Base-by-base conservation (phyloP, 2,329 filamentous ascomycete species). In the Fonsecaea monophora region DNA sequence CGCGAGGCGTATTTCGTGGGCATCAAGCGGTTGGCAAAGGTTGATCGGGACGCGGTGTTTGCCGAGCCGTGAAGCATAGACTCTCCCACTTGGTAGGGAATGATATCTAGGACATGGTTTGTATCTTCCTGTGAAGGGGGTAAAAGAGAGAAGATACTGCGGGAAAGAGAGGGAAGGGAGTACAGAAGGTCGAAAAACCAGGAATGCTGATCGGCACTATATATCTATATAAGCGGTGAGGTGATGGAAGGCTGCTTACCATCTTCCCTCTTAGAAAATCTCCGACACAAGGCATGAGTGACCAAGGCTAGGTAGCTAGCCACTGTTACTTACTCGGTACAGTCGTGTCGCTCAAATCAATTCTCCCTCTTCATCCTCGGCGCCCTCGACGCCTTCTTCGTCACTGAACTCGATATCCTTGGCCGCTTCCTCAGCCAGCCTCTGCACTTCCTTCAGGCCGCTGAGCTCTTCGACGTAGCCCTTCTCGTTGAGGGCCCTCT, bases 1-100 rank as follows among this genome's bases (percentile, higher is more conserved):
- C 92, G 88, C 76, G 95, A 98, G 78, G 85, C 89, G 2, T 98
- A 90, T 74, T 96, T 97, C 75, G 89, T 98, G 55, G 93, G 89
- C 0, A 77, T 97, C 65, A 82, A 85, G 67, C 86, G 92, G 70
- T 94, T 90, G 75, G 78, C 81, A 30, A 80, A 79, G 57, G 77
- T 80, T 3, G 75, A 77, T 35, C 79, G 78, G 72, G 79, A 83
- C 57, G 79, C 81, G 12, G 81, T 87, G 1, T 80, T 84, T 65
- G 67, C 70, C 38, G 64, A 64, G 32, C 56, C 62, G 55, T 72
- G 60, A 65, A 65, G 55, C 6, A 25, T 4, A 5, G 5, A 9
- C 42, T 7, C 8, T 18, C 40, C 18, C 4, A 5, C 18, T 2
- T 7, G 15, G 18, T 2, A 7, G 40, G 40, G n/a, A 7, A 45